phyloP scores from a whole-genome alignment of 441 rosid species.

The Hura crepitans region DNA sequence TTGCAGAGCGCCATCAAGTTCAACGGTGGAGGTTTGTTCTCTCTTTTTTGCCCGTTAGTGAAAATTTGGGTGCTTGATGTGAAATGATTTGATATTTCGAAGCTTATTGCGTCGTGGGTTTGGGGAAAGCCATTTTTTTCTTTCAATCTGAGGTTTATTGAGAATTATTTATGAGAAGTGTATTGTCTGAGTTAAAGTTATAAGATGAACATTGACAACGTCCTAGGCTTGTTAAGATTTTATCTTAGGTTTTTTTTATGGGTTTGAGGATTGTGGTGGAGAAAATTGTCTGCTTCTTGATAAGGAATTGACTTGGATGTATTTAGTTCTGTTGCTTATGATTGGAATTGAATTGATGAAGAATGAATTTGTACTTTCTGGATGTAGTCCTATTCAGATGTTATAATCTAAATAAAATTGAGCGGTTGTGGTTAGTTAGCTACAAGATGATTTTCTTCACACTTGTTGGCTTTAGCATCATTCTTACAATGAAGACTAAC shows the following conservation, averaged over 20 bases:
- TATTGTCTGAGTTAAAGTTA: no score
- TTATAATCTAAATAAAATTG: neutral
- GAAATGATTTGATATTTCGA: neutral
- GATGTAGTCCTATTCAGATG: neutral
- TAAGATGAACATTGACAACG: no score
- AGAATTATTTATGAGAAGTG: no score
- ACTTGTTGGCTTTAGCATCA: neutral
- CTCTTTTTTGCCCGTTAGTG: neutral
- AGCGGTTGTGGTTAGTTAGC: neutral
- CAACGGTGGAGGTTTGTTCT: conserved; percentile 81
- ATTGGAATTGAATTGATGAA: neutral
- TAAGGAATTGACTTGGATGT: neutral
- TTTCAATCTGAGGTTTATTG: no score
- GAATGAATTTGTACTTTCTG: no score
- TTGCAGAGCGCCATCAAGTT: conserved; percentile 91
- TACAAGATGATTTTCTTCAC: neutral
- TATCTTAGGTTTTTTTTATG: no score
- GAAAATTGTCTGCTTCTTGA: neutral
- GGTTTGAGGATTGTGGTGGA: neutral
- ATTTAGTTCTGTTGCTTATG: neutral
- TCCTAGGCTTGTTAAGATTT: no score
- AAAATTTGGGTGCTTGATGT: neutral
- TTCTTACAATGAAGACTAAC: neutral
- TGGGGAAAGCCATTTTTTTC: neutral
- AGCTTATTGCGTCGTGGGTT: neutral